Conservation (phyloP, 2,329 filamentous ascomycete species). For the Cercospora nicotianae region DNA sequence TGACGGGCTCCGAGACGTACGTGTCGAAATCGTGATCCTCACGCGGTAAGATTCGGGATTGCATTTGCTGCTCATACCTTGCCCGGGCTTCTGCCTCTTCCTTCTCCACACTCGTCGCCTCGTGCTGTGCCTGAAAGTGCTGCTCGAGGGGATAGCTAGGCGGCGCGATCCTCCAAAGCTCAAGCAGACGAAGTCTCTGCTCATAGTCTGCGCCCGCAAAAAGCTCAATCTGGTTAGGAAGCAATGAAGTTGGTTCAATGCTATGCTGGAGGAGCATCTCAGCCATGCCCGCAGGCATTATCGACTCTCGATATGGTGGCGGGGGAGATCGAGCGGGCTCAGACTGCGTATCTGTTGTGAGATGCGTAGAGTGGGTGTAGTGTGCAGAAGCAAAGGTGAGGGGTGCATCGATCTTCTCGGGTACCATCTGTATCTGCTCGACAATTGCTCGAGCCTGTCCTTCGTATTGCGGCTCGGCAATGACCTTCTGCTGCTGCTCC, state of each 20-base stretch:
- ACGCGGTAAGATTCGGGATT: constrained; percentile 14
- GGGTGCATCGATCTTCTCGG: constrained; percentile 40
- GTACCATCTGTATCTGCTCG: constrained; percentile 22
- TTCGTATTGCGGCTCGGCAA: constrained; percentile 30
- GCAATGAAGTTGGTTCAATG: constrained; percentile 68
- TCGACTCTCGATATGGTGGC: constrained; percentile 34
- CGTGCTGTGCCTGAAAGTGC: constrained; percentile 57
- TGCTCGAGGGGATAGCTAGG: constrained; percentile 54
- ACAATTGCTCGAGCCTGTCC: constrained; percentile 16
- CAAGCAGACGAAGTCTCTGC: constrained; percentile 72
- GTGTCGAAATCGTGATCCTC: constrained; percentile 34
- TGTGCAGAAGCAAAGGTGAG: constrained; percentile 78
- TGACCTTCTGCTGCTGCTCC: constrained; percentile 53
- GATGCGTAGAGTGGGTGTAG: constrained; percentile 77
- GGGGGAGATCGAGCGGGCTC: constrained; percentile 36
- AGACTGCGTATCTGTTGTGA: constrained; percentile 48
- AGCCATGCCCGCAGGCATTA: constrained; percentile 35
- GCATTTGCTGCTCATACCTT: constrained; percentile 52
- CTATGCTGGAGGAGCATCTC: constrained; percentile 63
- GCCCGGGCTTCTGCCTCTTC: constrained; percentile 58
- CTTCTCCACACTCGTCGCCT: constrained; percentile 54
- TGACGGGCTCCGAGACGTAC: constrained; percentile 30
- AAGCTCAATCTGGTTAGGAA: constrained; percentile 72
- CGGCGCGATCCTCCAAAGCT: constrained; percentile 82
- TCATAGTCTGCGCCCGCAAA: constrained; percentile 72